These are phyloP conservation scores for Sugiyamaella floridensis DNA, from an alignment of 805 yeast species.

Conservation along the genomic window DNA sequence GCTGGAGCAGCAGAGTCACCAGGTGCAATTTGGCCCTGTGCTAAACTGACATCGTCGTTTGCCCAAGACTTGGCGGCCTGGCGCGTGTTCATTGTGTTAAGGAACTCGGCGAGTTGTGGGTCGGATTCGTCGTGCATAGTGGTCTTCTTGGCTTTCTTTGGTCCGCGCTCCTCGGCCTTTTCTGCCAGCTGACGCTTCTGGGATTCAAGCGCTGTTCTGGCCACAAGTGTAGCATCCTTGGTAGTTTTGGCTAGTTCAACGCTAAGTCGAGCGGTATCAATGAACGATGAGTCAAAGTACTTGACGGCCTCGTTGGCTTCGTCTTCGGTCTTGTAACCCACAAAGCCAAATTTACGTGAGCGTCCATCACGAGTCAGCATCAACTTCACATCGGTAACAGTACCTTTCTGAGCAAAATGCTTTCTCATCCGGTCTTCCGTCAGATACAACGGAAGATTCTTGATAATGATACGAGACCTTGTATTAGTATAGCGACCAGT, in stretches of 20 bases:
- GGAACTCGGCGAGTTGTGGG: slow-evolving; percentile 61
- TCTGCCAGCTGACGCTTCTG: slow-evolving; percentile 30
- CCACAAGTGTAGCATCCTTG: slow-evolving; percentile 63
- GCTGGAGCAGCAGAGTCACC: slow-evolving; percentile 5
- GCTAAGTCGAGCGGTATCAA: slow-evolving; percentile 73
- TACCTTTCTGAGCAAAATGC: slow-evolving; percentile 47
- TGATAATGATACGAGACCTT: slow-evolving; percentile 78
- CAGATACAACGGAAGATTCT: slow-evolving; percentile 74
- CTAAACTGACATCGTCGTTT: slow-evolving; percentile 44
- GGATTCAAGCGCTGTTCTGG: slow-evolving; percentile 12
- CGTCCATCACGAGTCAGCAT: slow-evolving; percentile 77
- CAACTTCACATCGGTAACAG: slow-evolving; percentile 82
- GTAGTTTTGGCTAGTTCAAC: slow-evolving; percentile 81
- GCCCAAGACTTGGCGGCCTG: slow-evolving; percentile 69
- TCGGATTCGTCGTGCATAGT: slow-evolving; percentile 30
- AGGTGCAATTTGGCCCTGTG: slow-evolving; percentile 39
- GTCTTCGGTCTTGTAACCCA: slow-evolving; percentile 67
- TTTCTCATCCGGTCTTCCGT: slow-evolving; percentile 65
- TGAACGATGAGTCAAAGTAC: slow-evolving; percentile 68
- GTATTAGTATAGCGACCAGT: neutral
- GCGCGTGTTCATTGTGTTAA: slow-evolving; percentile 77
- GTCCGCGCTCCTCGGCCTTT: slow-evolving; percentile 20
- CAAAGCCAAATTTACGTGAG: slow-evolving; percentile 86
- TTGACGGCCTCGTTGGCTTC: slow-evolving; percentile 76
- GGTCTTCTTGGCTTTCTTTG: slow-evolving; percentile 36